phyloP scores from a whole-genome alignment of 148 eudicot species.

The Rhododendron molle region DNA sequence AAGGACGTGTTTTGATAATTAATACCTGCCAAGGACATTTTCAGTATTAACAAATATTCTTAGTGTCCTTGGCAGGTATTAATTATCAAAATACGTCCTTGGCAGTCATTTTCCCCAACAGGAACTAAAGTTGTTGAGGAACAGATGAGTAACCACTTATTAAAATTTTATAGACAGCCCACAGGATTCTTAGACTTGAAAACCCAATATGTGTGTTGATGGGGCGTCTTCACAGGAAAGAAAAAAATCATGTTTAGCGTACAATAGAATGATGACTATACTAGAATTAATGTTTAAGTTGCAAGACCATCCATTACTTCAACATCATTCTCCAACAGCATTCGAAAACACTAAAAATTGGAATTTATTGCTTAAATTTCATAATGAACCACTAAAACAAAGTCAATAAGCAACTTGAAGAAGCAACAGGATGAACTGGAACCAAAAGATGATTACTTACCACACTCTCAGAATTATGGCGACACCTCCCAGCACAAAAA shows the following conservation, averaged over 20 bases:
- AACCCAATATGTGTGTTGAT: not conserved
- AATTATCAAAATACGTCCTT: too few relatives aligned
- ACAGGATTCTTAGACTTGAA: not conserved
- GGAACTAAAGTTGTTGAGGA: not conserved
- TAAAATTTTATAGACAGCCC: not conserved
- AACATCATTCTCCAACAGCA: not conserved
- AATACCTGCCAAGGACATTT: too few relatives aligned
- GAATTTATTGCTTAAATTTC: not conserved
- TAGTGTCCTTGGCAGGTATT: too few relatives aligned
- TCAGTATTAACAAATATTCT: too few relatives aligned
- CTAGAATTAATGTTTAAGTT: not conserved
- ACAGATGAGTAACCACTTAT: not conserved
- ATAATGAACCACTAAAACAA: not conserved
- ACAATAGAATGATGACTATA: not conserved
- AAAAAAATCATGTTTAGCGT: not conserved
- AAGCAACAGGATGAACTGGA: not conserved
- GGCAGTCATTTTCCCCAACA: too few relatives aligned
- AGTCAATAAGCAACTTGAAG: not conserved
- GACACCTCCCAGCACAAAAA: conserved; percentile 93
- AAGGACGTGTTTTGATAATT: too few relatives aligned
- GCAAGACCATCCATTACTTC: not conserved
- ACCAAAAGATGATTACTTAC: conserved; percentile 32
- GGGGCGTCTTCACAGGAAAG: not conserved
- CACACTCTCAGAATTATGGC: conserved; percentile 96
- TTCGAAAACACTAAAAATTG: not conserved